These are phyloP conservation scores for Athelia psychrophila DNA, from an alignment of 1,284 basidiomycete genomes.

Conservation along the genomic window DNA sequence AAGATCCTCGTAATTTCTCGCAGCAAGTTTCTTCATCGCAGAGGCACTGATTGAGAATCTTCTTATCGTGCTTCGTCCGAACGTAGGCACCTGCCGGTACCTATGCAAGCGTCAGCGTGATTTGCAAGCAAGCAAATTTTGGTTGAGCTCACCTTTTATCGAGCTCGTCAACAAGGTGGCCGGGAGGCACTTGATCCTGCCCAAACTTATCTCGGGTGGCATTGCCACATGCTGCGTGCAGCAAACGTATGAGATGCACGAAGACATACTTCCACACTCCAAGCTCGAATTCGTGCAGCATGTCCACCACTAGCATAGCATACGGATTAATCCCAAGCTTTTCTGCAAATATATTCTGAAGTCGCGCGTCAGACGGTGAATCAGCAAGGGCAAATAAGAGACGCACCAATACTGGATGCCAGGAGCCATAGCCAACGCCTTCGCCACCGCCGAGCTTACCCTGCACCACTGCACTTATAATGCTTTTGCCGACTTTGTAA, in stretches of 20 bases:
- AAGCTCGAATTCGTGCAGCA: constrained; percentile 18
- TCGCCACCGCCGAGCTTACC: not conserved
- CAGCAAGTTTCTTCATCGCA: constrained; percentile 11
- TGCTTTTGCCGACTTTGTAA: not conserved
- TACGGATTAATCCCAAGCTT: constrained; percentile 11
- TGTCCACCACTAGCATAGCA: constrained; percentile 11
- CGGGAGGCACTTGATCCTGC: no score
- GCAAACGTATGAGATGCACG: constrained; percentile 16
- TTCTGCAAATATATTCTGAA: constrained; percentile 16
- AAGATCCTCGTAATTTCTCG: constrained; percentile 13
- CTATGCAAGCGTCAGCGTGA: constrained; percentile 1
- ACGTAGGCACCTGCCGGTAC: constrained; percentile 4
- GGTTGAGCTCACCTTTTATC: constrained; percentile 8
- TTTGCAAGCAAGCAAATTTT: not conserved
- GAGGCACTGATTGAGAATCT: constrained; percentile 12
- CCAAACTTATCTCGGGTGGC: no score
- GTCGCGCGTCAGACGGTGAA: not conserved
- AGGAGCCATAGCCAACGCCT: no score
- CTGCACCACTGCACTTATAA: no score
- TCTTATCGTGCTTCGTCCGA: constrained; percentile 7
- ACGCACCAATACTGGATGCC: not conserved
- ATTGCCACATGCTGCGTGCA: constrained; percentile 3
- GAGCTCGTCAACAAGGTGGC: constrained; percentile 7
- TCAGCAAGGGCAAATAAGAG: not conserved
- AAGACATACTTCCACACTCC: constrained; percentile 20